phyloP scores from a whole-genome alignment of 306 rosid genomes.

The Neltuma alba region DNA sequence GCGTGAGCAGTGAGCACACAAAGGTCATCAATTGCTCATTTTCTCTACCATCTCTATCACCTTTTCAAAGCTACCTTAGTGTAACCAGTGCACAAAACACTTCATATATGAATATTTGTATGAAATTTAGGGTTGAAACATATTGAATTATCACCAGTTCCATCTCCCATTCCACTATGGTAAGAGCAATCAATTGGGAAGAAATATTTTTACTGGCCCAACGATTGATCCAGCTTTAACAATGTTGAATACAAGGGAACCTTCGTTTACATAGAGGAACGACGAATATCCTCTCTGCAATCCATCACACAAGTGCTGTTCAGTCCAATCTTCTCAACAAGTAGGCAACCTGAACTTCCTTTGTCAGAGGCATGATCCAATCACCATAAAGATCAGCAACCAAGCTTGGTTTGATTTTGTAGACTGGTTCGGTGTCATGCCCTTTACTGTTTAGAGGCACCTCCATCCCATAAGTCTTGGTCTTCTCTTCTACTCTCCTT shows the following conservation, averaged over 20 bases:
- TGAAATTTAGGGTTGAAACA: too few relatives aligned
- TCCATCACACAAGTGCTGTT: slow-evolving; percentile 28
- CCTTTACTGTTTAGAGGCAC: slow-evolving; percentile 52
- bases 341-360: slow-evolving; percentile 90
- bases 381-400: slow-evolving; percentile 86
- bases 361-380: slow-evolving; percentile 99
- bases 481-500: slow-evolving; percentile 77
- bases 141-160: background rate
- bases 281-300: background rate
- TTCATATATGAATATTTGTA: too few relatives aligned
- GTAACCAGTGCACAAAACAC: too few relatives aligned
- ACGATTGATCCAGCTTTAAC: background rate
- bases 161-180: background rate
- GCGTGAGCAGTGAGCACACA: too few relatives aligned
- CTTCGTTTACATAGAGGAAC: background rate
- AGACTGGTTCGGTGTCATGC: slow-evolving; percentile 53
- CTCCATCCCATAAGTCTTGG: slow-evolving; percentile 80
- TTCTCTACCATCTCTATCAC: too few relatives aligned
- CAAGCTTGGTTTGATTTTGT: slow-evolving; percentile 76
- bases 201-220: background rate
- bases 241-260: background rate
- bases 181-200: background rate
- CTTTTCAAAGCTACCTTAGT: too few relatives aligned
- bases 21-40: too few relatives aligned
- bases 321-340: slow-evolving; percentile 83